Conservation (phyloP, 2,329 filamentous ascomycete genomes). For the Fusarium sp. region DNA sequence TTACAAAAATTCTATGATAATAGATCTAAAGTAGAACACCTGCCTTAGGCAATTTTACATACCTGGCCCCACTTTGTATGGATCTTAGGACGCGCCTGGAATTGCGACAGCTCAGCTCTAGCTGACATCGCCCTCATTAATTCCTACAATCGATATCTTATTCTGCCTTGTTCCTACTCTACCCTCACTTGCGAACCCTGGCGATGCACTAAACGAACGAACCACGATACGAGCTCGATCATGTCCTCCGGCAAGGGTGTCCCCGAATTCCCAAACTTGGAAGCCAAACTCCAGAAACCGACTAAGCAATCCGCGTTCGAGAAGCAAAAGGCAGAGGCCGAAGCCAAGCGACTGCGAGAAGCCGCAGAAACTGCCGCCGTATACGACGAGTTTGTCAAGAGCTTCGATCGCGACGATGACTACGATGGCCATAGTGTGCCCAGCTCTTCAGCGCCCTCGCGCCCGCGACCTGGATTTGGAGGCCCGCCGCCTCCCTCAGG, state of each 20-base stretch:
- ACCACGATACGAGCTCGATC: constrained; percentile 22
- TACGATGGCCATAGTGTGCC: constrained; percentile 49
- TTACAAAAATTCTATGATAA: no score
- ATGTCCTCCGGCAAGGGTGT: constrained; percentile 67
- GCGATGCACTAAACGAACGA: constrained; percentile 31
- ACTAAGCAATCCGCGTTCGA: constrained; percentile 91
- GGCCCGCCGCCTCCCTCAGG: constrained; percentile 44
- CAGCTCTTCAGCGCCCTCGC: constrained; percentile 35
- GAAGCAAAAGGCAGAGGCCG: constrained; percentile 88
- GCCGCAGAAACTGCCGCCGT: constrained; percentile 90
- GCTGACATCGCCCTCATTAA: neutral
- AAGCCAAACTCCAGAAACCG: constrained; percentile 83
- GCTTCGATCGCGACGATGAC: constrained; percentile 75
- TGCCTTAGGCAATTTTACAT: no score
- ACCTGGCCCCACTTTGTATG: neutral
- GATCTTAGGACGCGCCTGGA: constrained; percentile 9
- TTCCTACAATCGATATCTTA: neutral
- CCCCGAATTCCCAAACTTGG: constrained; percentile 77
- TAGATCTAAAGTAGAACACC: no score
- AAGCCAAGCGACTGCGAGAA: constrained; percentile 88
- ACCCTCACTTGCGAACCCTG: neutral
- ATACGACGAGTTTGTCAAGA: constrained; percentile 90
- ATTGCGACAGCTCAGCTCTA: constrained; percentile 28
- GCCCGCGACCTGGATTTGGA: constrained; percentile 50
- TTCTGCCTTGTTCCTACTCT: neutral